Conservation (phyloP, 1,284 basidiomycete genomes). For the Ganoderma sp. region DNA sequence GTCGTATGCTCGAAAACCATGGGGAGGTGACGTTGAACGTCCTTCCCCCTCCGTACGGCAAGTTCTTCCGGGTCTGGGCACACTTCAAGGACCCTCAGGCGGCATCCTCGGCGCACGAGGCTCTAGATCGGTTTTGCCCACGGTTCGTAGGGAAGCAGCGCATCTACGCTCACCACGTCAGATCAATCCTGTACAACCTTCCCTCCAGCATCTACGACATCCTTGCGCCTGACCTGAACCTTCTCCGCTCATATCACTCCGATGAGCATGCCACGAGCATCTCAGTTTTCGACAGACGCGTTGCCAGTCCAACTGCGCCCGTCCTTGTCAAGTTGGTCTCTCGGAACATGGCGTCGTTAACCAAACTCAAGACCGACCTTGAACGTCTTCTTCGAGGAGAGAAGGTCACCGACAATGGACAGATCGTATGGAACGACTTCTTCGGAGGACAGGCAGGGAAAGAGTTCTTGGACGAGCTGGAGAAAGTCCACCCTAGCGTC, state of each 20-base stretch:
- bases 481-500: conserved; percentile 45
- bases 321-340: conserved; percentile 53
- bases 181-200: conserved; percentile 53
- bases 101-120: conserved; percentile 54
- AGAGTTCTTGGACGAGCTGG: conserved; percentile 51
- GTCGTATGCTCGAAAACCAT: conserved; percentile 45
- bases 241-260: conserved; percentile 33
- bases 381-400: conserved; percentile 68
- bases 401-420: conserved; percentile 53
- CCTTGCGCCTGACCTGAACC: conserved; percentile 33
- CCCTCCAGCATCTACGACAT: conserved; percentile 43
- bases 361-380: conserved; percentile 59
- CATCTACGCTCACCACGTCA: conserved; percentile 56
- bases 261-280: conserved; percentile 35
- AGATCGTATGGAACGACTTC: conserved; percentile 66
- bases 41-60: conserved; percentile 57
- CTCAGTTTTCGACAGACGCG: conserved; percentile 28
- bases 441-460: conserved; percentile 52
- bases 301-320: conserved; percentile 20
- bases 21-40: conserved; percentile 53
- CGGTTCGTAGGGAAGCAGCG: conserved; percentile 48
- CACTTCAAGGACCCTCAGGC: conserved; percentile 54
- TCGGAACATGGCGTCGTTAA: conserved; percentile 52
- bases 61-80: conserved; percentile 57
- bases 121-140: conserved; percentile 52